A percentile compares a stretch with the other conserved stretches of the same genome.
phyloP scores from a whole-genome alignment of 345 rosid species.

The Arabidopsis suecica region DNA sequence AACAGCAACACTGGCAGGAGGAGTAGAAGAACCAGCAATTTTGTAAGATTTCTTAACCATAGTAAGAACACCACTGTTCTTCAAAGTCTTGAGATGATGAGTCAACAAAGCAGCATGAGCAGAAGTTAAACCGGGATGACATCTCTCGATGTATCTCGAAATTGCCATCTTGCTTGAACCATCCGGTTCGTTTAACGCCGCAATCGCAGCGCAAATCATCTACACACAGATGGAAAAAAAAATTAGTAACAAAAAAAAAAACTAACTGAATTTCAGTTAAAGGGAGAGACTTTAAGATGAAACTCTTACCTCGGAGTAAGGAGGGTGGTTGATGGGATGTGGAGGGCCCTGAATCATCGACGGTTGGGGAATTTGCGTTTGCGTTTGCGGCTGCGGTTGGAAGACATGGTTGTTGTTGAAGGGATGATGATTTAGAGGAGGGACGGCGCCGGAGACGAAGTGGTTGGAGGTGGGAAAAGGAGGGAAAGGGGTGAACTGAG shows the following conservation, averaged over 20 bases:
- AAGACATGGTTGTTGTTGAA: conserved; percentile 6
- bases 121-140: conserved; percentile 54
- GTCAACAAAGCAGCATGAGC: conserved; percentile 62
- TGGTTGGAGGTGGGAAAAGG: neutral
- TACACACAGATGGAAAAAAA: conserved; percentile 12
- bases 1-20: neutral
- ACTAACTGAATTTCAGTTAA: neutral
- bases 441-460: neutral
- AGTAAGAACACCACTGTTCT: conserved; percentile 55
- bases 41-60: conserved; percentile 71
- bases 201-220: conserved; percentile 81
- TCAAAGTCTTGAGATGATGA: conserved; percentile 66
- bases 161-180: conserved; percentile 91
- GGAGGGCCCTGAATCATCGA: neutral
- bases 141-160: conserved; percentile 62
- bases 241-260: neutral
- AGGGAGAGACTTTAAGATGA: conserved; percentile 1
- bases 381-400: conserved; percentile 16
- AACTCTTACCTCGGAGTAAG: conserved; percentile 39
- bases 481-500: conserved; percentile 23
- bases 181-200: conserved; percentile 63
- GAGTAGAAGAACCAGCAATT: conserved; percentile 45
- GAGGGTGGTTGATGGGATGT: conserved; percentile 21
- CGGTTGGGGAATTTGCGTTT: conserved; percentile 6
- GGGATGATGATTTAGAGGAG: conserved; percentile 6